These are phyloP conservation scores for Collybia nuda DNA, from an alignment of 768 basidiomycete species.

Conservation along the genomic window DNA sequence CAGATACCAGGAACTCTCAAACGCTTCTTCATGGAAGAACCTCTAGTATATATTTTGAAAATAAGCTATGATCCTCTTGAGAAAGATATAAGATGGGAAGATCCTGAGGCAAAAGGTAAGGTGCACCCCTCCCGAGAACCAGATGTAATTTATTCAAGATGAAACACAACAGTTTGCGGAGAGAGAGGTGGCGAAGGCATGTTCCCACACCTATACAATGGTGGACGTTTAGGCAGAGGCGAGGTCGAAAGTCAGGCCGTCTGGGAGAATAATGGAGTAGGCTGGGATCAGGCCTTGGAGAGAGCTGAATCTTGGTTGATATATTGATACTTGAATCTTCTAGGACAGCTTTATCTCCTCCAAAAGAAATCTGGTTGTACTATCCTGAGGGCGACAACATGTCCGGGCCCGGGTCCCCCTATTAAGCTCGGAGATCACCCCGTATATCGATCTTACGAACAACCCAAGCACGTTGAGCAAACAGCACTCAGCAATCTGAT, in stretches of 20 bases:
- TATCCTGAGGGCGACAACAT: too few species aligned
- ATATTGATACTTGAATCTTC: background rate
- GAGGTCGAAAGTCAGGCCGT: slow-evolving; percentile 43
- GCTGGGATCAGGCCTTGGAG: slow-evolving; percentile 29
- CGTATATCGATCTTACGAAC: too few species aligned
- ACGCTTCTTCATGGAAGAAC: slow-evolving; percentile 42
- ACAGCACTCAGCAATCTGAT: too few species aligned
- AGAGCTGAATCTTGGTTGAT: slow-evolving; percentile 7
- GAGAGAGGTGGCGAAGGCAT: slow-evolving; percentile 43
- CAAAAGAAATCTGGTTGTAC: too few species aligned
- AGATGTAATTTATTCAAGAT: background rate
- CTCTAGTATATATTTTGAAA: slow-evolving; percentile 41
- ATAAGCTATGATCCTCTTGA: slow-evolving; percentile 40
- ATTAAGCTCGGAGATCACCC: too few species aligned
- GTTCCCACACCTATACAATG: slow-evolving; percentile 58
- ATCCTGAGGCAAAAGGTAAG: slow-evolving; percentile 34
- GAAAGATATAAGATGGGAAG: slow-evolving; percentile 48
- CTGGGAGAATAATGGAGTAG: slow-evolving; percentile 22
- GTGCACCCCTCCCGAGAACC: background rate
- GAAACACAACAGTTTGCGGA: slow-evolving; percentile 31
- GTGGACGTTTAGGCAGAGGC: slow-evolving; percentile 37
- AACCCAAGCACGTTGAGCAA: too few species aligned
- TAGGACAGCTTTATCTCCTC: too few species aligned
- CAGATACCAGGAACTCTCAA: slow-evolving; percentile 48
- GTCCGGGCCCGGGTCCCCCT: too few species aligned